Base-by-base conservation (phyloP, 2,329 filamentous ascomycete genomes). In the Ophiostoma australiae region DNA sequence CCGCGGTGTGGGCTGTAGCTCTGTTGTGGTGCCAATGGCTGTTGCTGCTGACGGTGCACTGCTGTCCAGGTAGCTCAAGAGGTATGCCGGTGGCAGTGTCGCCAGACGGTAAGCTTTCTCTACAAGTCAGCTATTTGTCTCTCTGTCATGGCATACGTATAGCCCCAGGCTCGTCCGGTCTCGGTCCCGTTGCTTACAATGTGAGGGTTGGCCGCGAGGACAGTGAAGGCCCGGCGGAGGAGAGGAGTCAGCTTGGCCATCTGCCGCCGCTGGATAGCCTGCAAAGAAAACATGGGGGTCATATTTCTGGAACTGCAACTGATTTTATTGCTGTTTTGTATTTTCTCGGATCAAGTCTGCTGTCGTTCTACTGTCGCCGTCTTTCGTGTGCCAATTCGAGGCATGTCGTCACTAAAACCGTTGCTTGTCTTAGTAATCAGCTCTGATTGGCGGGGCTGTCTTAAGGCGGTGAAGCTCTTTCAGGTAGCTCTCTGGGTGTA, bases 31-130 rank as follows among this genome's bases (percentile, higher is more conserved):
- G 68, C 89, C 89, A 72, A 91, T 85, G 17, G 87, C 83, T 27
- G 90, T 79, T 37, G 78, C 77, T 6, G 80, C 77, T 4, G 80
- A 84, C 0, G 88, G 88, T 1, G 88, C 87, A 17, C 82, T 78
- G 55, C 84, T 85, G 52, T 86, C 82, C 72, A 91, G 86, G 73
- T 87, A 86, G 61, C 86, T 86, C 39, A 91, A 83, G 41, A 88
- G 80, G 76, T 89, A 82, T 1, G 80, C 80, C 55, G 81, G 80
- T 0, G 83, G 80, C 1, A 81, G 77, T 8, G 80, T 75, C 1
- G 82, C 80, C 72, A 84, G 80, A 35, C 84, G 83, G 75, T 88
- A 86, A 70, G 86, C 83, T 83, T 88, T 88, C 88, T 90, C 70
- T 6, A 37, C 11, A 4, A 35, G 33, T 66, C 17, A 66, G 35